Conservation (phyloP, 495 filamentous ascomycete species). For the Penicillium lividum region DNA sequence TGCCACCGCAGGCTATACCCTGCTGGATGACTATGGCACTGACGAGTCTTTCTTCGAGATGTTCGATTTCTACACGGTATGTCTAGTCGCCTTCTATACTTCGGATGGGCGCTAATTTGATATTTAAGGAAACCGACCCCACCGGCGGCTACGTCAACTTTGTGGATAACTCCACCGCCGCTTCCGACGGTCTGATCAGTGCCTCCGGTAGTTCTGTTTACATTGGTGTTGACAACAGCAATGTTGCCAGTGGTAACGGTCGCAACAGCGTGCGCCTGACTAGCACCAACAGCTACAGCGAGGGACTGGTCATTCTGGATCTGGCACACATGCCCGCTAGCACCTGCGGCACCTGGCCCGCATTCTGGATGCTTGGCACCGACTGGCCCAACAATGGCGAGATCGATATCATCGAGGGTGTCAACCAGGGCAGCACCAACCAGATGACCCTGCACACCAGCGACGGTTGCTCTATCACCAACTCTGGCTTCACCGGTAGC, state of each 20-base stretch:
- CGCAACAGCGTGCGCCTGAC: conserved; percentile 57
- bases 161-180: conserved; percentile 53
- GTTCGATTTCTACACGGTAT: conserved; percentile 52
- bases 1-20: conserved; percentile 47
- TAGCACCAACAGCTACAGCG: conserved; percentile 53
- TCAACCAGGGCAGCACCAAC: conserved; percentile 57
- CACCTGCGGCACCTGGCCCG: conserved; percentile 61
- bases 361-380: conserved; percentile 56
- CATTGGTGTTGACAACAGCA: conserved; percentile 44
- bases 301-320: conserved; percentile 61
- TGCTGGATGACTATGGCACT: conserved; percentile 48
- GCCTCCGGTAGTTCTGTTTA: conserved; percentile 44
- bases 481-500: conserved; percentile 44
- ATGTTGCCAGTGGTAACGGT: conserved; percentile 48
- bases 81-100: neutral
- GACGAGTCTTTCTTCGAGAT: conserved; percentile 54
- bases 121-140: conserved; percentile 52
- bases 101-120: conserved; percentile 1
- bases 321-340: conserved; percentile 56
- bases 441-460: conserved; percentile 68
- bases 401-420: conserved; percentile 74
- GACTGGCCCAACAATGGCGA: conserved; percentile 72
- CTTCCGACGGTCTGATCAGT: conserved; percentile 53
- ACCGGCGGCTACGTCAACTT: conserved; percentile 72
- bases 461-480: conserved; percentile 55